phyloP scores from a whole-genome alignment of 371 early-diverging fungal genomes.

The Mucor velutinosus region DNA sequence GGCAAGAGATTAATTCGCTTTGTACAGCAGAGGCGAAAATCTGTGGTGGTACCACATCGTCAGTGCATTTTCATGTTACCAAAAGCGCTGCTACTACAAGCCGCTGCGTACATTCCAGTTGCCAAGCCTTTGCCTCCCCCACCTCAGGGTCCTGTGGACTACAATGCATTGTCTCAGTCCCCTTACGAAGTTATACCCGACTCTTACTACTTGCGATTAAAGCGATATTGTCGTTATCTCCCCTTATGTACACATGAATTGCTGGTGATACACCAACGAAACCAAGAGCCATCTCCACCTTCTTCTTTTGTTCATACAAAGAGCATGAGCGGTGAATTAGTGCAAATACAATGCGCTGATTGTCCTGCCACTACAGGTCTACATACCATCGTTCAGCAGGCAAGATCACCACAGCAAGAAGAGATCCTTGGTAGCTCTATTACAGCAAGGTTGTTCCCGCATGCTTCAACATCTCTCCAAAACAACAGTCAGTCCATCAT shows the following conservation, averaged over 20 bases:
- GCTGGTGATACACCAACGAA: neutral
- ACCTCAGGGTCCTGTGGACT: neutral
- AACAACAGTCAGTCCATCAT: conserved; percentile 7
- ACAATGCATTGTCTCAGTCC: neutral
- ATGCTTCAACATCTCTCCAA: neutral
- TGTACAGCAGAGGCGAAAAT: conserved; percentile 17
- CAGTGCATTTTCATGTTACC: conserved; percentile 35
- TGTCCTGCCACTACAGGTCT: conserved; percentile 4
- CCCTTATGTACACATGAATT: conserved; percentile 22
- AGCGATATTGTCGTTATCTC: conserved; percentile 16
- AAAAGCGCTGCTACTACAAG: conserved; percentile 40
- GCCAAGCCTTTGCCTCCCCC: conserved; percentile 32
- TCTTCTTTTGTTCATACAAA: neutral
- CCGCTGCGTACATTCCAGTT: conserved; percentile 39
- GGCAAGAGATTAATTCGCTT: conserved; percentile 20
- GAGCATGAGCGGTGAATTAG: neutral
- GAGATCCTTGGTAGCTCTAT: neutral
- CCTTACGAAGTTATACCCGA: conserved; percentile 15
- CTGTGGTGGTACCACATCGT: neutral
- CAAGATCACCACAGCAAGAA: neutral
- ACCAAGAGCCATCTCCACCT: conserved; percentile 6
- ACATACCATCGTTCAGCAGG: neutral
- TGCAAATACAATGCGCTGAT: conserved; percentile 10
- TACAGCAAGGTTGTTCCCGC: neutral
- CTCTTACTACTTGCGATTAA: conserved; percentile 3